phyloP scores from a whole-genome alignment of 2,329 filamentous ascomycete species.

The Aspergillus tanneri region DNA sequence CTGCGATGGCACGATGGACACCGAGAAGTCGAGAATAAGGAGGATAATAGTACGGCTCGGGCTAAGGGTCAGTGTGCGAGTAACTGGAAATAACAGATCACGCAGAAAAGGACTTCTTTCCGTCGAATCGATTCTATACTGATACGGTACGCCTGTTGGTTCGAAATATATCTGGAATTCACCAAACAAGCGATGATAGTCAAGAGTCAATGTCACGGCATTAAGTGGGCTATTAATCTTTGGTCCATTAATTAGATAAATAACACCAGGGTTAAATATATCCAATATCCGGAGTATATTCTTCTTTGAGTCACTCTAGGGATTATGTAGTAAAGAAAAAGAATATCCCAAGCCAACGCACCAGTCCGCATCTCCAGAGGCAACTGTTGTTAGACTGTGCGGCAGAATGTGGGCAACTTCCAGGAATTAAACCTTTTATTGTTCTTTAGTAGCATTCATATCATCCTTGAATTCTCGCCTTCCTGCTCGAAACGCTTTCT shows the following conservation, averaged over 20 bases:
- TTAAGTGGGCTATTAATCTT: conserved; percentile 23
- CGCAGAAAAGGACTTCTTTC: conserved; percentile 17
- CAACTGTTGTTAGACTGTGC: conserved; percentile 20
- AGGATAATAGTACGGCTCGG: conserved; percentile 32
- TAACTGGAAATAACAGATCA: conserved; percentile 21
- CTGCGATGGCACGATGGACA: conserved; percentile 29
- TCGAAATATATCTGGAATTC: conserved; percentile 24
- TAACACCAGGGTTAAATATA: conserved; percentile 21
- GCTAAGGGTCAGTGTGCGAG: conserved; percentile 25
- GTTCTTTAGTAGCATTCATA: conserved; percentile 16
- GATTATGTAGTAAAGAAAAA: not conserved
- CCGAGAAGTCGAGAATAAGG: conserved; percentile 28
- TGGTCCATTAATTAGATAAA: conserved; percentile 15
- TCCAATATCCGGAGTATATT: conserved; percentile 18
- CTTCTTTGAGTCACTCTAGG: conserved; percentile 15
- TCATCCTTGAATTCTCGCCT: conserved; percentile 20
- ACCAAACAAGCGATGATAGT: conserved; percentile 19
- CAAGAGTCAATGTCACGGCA: conserved; percentile 20
- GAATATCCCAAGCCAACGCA: too few species aligned
- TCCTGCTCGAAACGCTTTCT: conserved; percentile 5
- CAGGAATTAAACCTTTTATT: conserved; percentile 18
- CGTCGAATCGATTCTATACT: conserved; percentile 23
- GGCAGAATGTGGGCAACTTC: conserved; percentile 27
- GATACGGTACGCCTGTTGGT: conserved; percentile 11
- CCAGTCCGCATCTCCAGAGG: conserved; percentile 17